Evolutionary conservation across 345 rosid species (phyloP), one percentile per base, ranked within the genome.

Genomic region (Populus ilicifolia): DNA sequence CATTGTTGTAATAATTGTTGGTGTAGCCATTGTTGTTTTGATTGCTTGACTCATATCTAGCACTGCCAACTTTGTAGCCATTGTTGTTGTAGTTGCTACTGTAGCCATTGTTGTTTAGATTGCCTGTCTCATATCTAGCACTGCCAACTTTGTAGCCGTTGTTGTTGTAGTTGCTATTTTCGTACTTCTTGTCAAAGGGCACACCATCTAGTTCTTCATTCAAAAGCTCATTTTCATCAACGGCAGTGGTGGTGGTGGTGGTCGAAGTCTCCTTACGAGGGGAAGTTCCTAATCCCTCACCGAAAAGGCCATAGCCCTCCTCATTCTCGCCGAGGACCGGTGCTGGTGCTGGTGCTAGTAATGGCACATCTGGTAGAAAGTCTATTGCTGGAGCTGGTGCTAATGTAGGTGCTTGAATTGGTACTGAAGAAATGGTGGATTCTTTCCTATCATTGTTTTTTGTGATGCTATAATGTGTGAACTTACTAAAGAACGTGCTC

Each of bases 401-500:
- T 30, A 3, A 18, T 12, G 76, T 5, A 13, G 77, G 79, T 25
- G 70, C 69, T 7, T 78, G 78, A 14, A 75, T 41, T 18, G 78
- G 81, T 1, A 78, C 80, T 12, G 74, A 20, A 7, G 73, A 3
- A 3, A 27, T 21, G 20, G 78, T 39, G 79, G 30, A 29, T 20
- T 70, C 73, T 16, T 39, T 8, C 9, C 0, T 14, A 54, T 48
- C 76, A 50, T 38, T 80, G 43, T 66, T 68, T 13, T 71, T 36
- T 33, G 67, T 75, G 72, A 67, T 75, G 77, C 73, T 80, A 39
- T 69, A n/a, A 67, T 76, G 88, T 64, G 84, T 84, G 81, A 86
- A 81, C 87, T 88, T 91, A 83, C 85, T 86, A 72, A 91, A 91
- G 84, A 91, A 87, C 80, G 75, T 84, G 79, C 91, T 87, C 74